Percentiles rank a stretch among this genome's conserved stretches.
phyloP scores from a whole-genome alignment of 2,329 filamentous ascomycete species.

The Colletotrichum sp. region DNA sequence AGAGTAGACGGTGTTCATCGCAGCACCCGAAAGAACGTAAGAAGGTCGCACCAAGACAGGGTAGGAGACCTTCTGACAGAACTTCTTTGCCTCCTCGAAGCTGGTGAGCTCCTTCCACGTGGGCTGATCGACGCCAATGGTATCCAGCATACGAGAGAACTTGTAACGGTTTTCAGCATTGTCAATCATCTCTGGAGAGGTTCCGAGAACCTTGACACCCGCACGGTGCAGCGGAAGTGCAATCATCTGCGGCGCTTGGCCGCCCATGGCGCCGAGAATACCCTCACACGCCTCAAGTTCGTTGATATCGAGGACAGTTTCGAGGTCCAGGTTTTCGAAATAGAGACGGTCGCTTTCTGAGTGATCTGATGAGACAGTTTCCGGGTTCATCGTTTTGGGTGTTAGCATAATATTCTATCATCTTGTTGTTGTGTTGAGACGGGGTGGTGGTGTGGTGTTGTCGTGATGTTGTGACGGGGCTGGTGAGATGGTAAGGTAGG shows the following conservation, averaged over 20 bases:
- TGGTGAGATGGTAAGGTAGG: not conserved
- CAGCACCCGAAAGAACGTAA: slow-evolving; percentile 94
- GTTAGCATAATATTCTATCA: no score
- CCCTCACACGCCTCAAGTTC: slow-evolving; percentile 82
- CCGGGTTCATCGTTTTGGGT: no score
- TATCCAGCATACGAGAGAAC: slow-evolving; percentile 97
- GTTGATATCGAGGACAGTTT: slow-evolving; percentile 93
- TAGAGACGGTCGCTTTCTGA: slow-evolving; percentile 94
- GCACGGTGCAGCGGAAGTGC: slow-evolving; percentile 86
- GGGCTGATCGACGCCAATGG: slow-evolving; percentile 93
- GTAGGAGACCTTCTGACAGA: slow-evolving; percentile 89
- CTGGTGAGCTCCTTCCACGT: slow-evolving; percentile 98
- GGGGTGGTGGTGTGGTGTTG: no score
- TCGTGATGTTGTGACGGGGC: not conserved
- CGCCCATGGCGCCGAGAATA: slow-evolving; percentile 94
- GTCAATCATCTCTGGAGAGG: slow-evolving; percentile 98
- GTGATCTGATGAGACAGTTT: slow-evolving; percentile 96
- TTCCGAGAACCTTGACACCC: slow-evolving; percentile 92
- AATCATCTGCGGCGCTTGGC: slow-evolving; percentile 98
- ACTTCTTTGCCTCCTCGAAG: slow-evolving; percentile 85
- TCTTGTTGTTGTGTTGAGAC: no score
- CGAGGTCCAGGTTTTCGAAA: slow-evolving; percentile 93
- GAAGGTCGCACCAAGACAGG: slow-evolving; percentile 95
- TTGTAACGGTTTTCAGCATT: slow-evolving; percentile 97
- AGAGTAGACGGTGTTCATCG: slow-evolving; percentile 99